Percentiles rank a stretch among this genome's conserved stretches.
Conservation (phyloP, 768 basidiomycete species). For the Nevesoporus exiguus region DNA sequence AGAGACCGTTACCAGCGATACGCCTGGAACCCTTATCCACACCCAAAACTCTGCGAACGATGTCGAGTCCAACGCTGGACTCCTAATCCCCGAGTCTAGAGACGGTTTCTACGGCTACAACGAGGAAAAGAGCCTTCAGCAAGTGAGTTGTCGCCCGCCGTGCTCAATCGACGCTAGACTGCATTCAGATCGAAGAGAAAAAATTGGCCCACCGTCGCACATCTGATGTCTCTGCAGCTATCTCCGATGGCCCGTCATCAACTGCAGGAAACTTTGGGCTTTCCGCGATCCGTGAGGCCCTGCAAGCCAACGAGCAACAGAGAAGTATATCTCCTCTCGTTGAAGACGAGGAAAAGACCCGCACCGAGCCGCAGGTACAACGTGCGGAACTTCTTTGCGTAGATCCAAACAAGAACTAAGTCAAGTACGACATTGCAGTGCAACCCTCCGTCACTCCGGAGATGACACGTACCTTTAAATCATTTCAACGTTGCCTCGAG, state of each 20-base stretch:
- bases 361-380: slow-evolving; percentile 31
- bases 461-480: slow-evolving; percentile 55
- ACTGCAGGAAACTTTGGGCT: slow-evolving; percentile 40
- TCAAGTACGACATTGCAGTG: slow-evolving; percentile 14
- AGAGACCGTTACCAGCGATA: not conserved
- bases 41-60: not conserved
- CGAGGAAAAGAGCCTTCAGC: slow-evolving; percentile 73
- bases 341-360: slow-evolving; percentile 38
- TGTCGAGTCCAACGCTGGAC: slow-evolving; percentile 24
- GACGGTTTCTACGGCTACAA: slow-evolving; percentile 79
- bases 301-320: slow-evolving; percentile 20
- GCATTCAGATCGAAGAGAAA: slow-evolving; percentile 67
- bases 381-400: slow-evolving; percentile 15
- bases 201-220: slow-evolving; percentile 60
- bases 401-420: not conserved
- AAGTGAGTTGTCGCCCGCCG: slow-evolving; percentile 44
- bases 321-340: slow-evolving; percentile 17
- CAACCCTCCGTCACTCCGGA: slow-evolving; percentile 37
- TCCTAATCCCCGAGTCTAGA: slow-evolving; percentile 47
- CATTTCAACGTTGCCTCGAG: slow-evolving; percentile 81
- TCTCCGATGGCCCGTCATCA: slow-evolving; percentile 28
- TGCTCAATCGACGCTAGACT: slow-evolving; percentile 2
- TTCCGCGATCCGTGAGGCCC: slow-evolving; percentile 31
- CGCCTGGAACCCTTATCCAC: not conserved
- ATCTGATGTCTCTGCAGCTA: slow-evolving; percentile 44